phyloP scores from a whole-genome alignment of 176 grass and related monocot genomes.

The Themeda triandra region DNA sequence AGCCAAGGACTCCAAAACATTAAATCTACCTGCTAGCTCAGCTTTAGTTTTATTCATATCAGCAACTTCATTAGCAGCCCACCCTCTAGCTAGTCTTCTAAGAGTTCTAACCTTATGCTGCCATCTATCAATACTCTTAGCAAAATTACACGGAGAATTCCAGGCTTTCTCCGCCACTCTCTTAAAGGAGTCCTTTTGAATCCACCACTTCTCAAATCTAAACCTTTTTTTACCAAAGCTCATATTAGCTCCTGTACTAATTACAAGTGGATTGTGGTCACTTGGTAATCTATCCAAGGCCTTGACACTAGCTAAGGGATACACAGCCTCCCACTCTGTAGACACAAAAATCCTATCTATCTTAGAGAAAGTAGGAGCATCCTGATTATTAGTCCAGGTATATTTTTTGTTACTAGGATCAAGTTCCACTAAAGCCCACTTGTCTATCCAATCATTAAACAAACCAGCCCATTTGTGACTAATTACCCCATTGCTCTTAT shows the following conservation, averaged over 20 bases:
- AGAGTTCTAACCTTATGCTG: too few species aligned
- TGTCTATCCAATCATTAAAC: neutral
- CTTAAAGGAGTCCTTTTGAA: rapidly evolving
- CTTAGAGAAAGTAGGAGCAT: rapidly evolving
- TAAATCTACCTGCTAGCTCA: rapidly evolving
- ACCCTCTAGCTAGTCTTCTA: too few species aligned
- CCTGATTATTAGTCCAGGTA: neutral
- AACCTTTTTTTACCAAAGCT: neutral
- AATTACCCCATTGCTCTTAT: neutral
- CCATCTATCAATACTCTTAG: neutral
- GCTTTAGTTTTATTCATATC: rapidly evolving
- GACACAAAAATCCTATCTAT: neutral
- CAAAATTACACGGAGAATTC: rapidly evolving
- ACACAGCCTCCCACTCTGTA: rapidly evolving
- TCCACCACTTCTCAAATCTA: neutral
- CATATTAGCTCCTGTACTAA: rapidly evolving
- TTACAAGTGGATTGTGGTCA: neutral
- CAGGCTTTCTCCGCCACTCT: rapidly evolving
- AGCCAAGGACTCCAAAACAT: rapidly evolving
- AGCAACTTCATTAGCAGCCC: too few species aligned
- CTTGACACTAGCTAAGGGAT: neutral
- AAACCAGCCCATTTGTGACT: neutral
- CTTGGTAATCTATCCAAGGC: rapidly evolving
- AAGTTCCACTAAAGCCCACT: rapidly evolving
- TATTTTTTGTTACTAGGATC: rapidly evolving